phyloP scores from a whole-genome alignment of 768 basidiomycete species.

The Rhodosporidiobolus sp. region DNA sequence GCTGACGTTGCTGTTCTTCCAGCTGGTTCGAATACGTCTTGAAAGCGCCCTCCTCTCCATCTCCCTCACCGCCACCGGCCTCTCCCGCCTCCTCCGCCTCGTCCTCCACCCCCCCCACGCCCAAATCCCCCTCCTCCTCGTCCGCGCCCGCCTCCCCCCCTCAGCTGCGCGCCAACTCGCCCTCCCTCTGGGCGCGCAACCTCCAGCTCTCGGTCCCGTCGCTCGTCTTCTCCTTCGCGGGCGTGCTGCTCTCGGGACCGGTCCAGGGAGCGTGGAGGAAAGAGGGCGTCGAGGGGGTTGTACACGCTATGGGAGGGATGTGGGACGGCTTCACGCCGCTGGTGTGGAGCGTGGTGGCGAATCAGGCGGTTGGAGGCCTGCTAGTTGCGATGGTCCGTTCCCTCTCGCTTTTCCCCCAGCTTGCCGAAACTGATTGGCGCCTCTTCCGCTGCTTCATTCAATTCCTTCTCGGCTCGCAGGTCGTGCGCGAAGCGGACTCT shows the following conservation, averaged over 20 bases:
- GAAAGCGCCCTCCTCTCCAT: slow-evolving; percentile 51
- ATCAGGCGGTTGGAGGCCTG: slow-evolving; percentile 43
- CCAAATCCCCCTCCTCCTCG: neutral
- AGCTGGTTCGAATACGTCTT: slow-evolving; percentile 85
- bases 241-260: slow-evolving; percentile 17
- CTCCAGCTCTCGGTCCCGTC: slow-evolving; percentile 43
- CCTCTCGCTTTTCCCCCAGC: neutral
- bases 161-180: neutral
- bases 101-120: neutral
- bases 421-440: too few relatives aligned
- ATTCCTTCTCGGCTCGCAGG: slow-evolving; percentile 1
- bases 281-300: neutral
- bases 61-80: neutral
- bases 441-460: slow-evolving; percentile 8
- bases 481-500: slow-evolving; percentile 41
- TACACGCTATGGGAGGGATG: neutral
- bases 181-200: slow-evolving; percentile 40
- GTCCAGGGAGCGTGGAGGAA: neutral
- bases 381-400: slow-evolving; percentile 42
- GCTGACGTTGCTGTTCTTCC: too few relatives aligned
- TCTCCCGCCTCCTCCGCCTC: neutral
- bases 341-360: slow-evolving; percentile 40
- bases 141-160: neutral
- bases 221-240: slow-evolving; percentile 33
- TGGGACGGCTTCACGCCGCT: slow-evolving; percentile 33